Base-by-base conservation (phyloP, 805 yeast genomes). In the Sugiyamaella lignohabitans region DNA sequence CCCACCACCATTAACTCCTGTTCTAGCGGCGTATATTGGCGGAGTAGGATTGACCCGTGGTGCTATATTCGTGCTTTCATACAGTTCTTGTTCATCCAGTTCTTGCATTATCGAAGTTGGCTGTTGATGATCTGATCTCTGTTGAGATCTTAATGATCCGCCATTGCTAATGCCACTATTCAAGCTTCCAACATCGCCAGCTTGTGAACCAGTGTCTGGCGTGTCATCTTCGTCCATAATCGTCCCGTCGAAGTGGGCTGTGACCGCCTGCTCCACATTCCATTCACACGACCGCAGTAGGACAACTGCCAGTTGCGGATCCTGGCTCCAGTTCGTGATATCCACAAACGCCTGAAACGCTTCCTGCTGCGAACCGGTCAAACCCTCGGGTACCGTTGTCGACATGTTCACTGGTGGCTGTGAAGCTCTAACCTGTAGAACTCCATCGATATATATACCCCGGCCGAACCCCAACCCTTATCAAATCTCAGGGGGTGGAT, bases 221-320 rank as follows among this genome's bases (percentile, higher is more conserved):
- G 5, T 6, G 21, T 10, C 21, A 16, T 14, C 38, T 5, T 14
- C 20, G 18, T 10, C 38, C 6, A 17, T 8, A 10, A 30, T 10
- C 30, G 45, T 38, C 4, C 52, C 54, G 36, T 54, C 57, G 29
- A 52, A 46, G 37, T 53, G 55, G 19, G 48, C 46, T 38, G 41
- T 30, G 16, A 51, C 54, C 6, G 53, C 58, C 20, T 45, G 39
- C 54, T 72, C 75, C 14, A 72, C 55, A 51, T 68, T 60, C 74
- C 76, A 71, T 19, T 62, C 58, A 5, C 65, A 49, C 3, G 64
- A 52, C 34, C 57, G 51, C 41, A 67, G 57, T 36, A 66, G 47
- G 38, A 51, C 53, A 18, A 53, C 48, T 11, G 67, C 68, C 21
- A 53, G 54, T 1, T 54, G 57, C 16, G 51, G 50, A 42, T 61